Percentiles rank a stretch among this genome's conserved stretches.
These are phyloP conservation scores for Capsicum baccatum DNA, from an alignment of 257 asterid genomes.

Conservation along the genomic window DNA sequence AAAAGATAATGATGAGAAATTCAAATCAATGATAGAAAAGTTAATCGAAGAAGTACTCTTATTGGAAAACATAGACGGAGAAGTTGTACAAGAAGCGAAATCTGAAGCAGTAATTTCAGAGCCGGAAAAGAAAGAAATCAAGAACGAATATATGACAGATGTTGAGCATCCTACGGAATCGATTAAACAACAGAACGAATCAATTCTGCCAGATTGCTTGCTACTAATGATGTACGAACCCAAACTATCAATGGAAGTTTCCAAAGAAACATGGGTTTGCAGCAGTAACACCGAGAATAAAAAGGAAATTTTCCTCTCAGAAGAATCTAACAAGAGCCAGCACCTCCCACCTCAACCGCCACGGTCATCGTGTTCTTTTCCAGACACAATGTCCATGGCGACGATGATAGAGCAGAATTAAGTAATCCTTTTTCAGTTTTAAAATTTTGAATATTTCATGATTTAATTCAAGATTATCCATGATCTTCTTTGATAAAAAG, in stretches of 20 bases:
- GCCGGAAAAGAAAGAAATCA: constrained; percentile 34
- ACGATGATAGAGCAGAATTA: constrained; percentile 63
- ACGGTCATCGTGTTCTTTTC: constrained; percentile 56
- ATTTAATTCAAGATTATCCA: neutral
- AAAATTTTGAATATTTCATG: neutral
- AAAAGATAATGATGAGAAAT: constrained; percentile 29
- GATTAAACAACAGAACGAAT: neutral
- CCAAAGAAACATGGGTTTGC: constrained; percentile 97
- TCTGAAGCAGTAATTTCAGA: constrained; percentile 21
- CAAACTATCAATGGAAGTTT: constrained; percentile 93
- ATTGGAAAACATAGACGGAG: constrained; percentile 17
- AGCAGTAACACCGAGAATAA: constrained; percentile 69
- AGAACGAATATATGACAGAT: too few species aligned
- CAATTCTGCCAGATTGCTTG: constrained; percentile 77
- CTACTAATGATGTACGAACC: constrained; percentile 96
- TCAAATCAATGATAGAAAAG: constrained; percentile 36
- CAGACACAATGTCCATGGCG: constrained; percentile 57
- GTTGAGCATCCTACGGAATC: too few species aligned
- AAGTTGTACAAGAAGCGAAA: constrained; percentile 37
- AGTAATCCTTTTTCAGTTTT: neutral
- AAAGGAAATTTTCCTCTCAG: neutral
- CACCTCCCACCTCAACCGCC: neutral
- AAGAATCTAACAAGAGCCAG: neutral
- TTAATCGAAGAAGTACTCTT: constrained; percentile 34
- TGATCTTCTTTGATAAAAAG: neutral